Conservation (phyloP, 1,284 basidiomycete species). For the Irpex lacteus region DNA sequence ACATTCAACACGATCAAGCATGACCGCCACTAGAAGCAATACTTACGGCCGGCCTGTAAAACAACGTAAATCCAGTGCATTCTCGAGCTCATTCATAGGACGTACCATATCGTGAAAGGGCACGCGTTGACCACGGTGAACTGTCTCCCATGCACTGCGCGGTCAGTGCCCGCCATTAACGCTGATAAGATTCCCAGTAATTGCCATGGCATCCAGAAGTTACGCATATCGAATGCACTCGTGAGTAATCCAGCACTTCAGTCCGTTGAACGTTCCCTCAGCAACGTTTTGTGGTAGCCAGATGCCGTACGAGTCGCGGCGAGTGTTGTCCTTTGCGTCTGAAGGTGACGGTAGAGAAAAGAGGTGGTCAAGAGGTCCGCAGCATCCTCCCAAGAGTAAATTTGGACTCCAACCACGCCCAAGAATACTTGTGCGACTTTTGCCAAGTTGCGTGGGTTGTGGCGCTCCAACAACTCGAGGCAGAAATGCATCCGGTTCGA, state of each 20-base stretch:
- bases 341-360: not conserved
- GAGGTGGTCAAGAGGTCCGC: not conserved
- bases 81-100: not conserved
- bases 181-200: not conserved
- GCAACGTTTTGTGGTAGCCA: no score
- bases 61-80: not conserved
- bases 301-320: not conserved
- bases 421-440: not conserved
- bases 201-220: not conserved
- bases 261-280: no score
- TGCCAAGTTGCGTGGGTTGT: not conserved
- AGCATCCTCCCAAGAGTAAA: not conserved
- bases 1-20: not conserved
- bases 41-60: constrained; percentile 28
- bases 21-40: constrained; percentile 7
- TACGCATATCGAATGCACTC: not conserved
- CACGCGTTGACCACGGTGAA: constrained; percentile 33
- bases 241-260: not conserved
- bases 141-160: not conserved
- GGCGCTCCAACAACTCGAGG: not conserved
- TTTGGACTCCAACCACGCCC: not conserved
- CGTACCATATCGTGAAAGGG: constrained; percentile 34
- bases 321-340: not conserved
- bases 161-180: not conserved
- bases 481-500: not conserved